Base-by-base conservation (phyloP, 306 rosid species). In the Quercus bicolor region DNA sequence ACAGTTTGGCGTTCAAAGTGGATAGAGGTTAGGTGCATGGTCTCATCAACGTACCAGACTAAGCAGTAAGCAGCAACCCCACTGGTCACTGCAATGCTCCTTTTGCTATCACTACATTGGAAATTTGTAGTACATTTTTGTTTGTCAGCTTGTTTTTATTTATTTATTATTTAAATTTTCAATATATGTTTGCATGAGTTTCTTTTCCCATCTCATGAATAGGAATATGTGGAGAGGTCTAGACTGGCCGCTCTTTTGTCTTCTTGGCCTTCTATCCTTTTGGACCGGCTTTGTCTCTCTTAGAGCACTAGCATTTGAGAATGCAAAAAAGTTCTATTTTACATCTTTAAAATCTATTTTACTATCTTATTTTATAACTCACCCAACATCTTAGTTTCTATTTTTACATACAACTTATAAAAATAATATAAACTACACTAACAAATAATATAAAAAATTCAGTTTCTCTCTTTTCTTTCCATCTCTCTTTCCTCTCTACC, bases 161-260 rank as follows among this genome's bases (percentile, higher is more conserved):
- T 34, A 34, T 34, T 6, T 34, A 34, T 6, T 34, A 34, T 34
- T 34, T 34, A 6, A 34, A 34, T 34, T 34, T 34, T 9, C 2
- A 45, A 19, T 48, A 71, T 21, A 48, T 43, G 21, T 60, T 34
- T 69, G 59, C 34, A n/a, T 20, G 52, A 16, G 48, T 51, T 61
- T 20, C 29, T 16, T 52, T 56, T 7, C 40, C 70, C 12, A 74
- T 74, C 29, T 57, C 12, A 74, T 74, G 55, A 73, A 24, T 56
- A 70, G 81, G 57, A 77, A 51, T 74, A n/a, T 43, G 65, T 56
- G 78, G 85, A 74, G 83, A 76, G 86, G 80, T 77, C 85, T 78
- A 76, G 77, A 15, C 37, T 60, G 79, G 75, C 65, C 34, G 78
- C 40, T 40, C 74, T 68, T 15, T 53, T 61, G 48, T 74, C 34